A percentile compares a stretch with the other conserved stretches of the same genome.
Conservation (phyloP, 2,329 filamentous ascomycete species). For the Pyricularia pennisetigena region DNA sequence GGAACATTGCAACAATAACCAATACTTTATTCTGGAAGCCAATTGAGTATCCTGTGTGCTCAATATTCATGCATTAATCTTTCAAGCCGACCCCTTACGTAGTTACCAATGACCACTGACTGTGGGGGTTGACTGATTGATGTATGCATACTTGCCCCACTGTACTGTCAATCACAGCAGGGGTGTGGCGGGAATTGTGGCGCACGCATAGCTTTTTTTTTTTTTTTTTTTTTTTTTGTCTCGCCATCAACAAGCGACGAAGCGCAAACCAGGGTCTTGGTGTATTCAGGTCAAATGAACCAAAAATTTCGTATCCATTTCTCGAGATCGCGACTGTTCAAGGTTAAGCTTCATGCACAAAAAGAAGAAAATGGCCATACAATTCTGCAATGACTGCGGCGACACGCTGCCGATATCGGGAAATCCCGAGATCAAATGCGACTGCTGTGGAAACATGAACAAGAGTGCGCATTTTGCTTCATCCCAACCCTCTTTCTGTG, state of each 20-base stretch:
- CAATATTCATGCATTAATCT: no score
- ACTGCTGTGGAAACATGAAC: constrained; percentile 1
- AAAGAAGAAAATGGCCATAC: background rate
- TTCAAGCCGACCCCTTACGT: no score
- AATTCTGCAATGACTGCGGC: constrained; percentile 2
- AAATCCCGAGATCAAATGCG: background rate
- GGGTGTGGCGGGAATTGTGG: background rate
- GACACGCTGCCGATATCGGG: constrained; percentile 1
- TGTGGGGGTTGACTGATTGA: background rate
- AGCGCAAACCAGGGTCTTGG: background rate
- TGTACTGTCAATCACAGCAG: no score
- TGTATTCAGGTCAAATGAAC: background rate
- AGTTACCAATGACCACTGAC: no score
- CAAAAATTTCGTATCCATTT: background rate
- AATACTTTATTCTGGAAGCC: background rate
- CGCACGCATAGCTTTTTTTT: constrained; percentile 16
- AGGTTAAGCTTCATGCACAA: background rate
- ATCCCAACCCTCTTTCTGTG: background rate
- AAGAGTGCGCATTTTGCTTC: background rate
- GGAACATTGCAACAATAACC: background rate
- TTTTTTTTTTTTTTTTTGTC: constrained; percentile 42
- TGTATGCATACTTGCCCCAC: background rate
- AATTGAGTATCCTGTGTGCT: no score
- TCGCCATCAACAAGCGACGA: background rate
- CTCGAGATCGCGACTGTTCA: background rate